These are phyloP conservation scores for Backusella circina DNA, from an alignment of 192 early-diverging fungal genomes.

Conservation along the genomic window DNA sequence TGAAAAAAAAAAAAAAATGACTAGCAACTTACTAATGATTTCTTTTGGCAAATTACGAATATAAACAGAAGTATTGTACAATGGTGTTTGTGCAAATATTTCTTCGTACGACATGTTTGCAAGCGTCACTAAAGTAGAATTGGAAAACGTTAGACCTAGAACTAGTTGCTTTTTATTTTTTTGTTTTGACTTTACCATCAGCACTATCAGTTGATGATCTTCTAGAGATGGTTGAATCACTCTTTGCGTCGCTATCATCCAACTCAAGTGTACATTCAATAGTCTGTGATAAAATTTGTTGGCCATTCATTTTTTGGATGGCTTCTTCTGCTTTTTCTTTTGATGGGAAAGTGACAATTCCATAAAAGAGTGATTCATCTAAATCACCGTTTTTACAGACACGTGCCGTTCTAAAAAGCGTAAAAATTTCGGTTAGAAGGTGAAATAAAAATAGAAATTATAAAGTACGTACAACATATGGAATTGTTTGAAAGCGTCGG, in stretches of 20 bases:
- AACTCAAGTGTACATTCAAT: conserved; percentile 91
- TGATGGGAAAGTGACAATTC: conserved; percentile 83
- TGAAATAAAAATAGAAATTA: background rate
- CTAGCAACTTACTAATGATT: conserved; percentile 40
- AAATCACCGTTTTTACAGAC: conserved; percentile 86
- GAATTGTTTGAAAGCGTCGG: background rate
- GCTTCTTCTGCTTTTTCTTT: conserved; percentile 80
- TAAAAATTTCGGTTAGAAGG: background rate
- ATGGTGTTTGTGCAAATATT: conserved; percentile 71
- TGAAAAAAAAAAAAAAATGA: background rate
- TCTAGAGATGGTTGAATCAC: background rate
- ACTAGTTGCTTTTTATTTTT: background rate
- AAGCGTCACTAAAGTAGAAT: background rate
- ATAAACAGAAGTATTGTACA: conserved; percentile 86
- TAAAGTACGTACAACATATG: conserved; percentile 5
- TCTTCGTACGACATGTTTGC: conserved; percentile 60
- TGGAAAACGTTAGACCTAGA: background rate
- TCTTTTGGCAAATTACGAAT: conserved; percentile 79
- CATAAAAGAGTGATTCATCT: conserved; percentile 81
- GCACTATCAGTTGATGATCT: background rate
- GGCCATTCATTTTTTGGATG: conserved; percentile 78
- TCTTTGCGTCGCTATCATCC: conserved; percentile 47
- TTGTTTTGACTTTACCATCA: conserved; percentile 5
- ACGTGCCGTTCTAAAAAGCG: conserved; percentile 54
- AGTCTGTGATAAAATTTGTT: conserved; percentile 75